Conservation (phyloP, 139 green algal genomes). For the Chlamydomonas schloesseri region DNA sequence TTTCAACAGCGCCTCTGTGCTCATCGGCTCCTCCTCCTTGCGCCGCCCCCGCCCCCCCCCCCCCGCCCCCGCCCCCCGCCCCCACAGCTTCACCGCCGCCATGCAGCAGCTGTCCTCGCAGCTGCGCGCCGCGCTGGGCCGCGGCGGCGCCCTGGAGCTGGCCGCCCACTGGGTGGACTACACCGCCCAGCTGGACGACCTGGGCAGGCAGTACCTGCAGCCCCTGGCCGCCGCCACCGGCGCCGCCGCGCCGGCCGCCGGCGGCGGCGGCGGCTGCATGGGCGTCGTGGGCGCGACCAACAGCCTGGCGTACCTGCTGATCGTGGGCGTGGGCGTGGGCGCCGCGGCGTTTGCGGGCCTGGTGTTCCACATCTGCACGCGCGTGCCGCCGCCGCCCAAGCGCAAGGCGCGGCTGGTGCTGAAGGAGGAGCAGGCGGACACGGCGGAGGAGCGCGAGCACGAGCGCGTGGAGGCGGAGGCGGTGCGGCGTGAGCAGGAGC, state of each 20-base stretch:
- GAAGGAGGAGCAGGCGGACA: constrained; percentile 7
- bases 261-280: constrained; percentile 19
- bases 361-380: constrained; percentile 30
- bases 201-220: constrained; percentile 6
- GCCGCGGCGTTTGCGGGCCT: neutral
- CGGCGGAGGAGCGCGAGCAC: too few species aligned
- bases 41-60: neutral
- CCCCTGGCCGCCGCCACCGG: neutral
- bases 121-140: constrained; percentile 20
- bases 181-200: neutral
- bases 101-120: constrained; percentile 31
- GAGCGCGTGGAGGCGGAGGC: too few species aligned
- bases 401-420: neutral
- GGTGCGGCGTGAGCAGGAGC: too few species aligned
- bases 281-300: neutral
- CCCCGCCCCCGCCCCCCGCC: too few species aligned
- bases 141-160: neutral
- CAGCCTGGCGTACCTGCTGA: neutral
- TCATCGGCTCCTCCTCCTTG: too few species aligned
- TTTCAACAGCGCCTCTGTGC: too few species aligned
- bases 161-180: constrained; percentile 26
- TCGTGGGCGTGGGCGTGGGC: neutral
- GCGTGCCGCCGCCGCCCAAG: constrained; percentile 12
- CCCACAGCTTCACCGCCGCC: constrained; percentile 9
- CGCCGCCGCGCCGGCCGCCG: neutral